These are phyloP conservation scores for Pichia membranifaciens DNA, from an alignment of 805 yeast species.

Conservation along the genomic window DNA sequence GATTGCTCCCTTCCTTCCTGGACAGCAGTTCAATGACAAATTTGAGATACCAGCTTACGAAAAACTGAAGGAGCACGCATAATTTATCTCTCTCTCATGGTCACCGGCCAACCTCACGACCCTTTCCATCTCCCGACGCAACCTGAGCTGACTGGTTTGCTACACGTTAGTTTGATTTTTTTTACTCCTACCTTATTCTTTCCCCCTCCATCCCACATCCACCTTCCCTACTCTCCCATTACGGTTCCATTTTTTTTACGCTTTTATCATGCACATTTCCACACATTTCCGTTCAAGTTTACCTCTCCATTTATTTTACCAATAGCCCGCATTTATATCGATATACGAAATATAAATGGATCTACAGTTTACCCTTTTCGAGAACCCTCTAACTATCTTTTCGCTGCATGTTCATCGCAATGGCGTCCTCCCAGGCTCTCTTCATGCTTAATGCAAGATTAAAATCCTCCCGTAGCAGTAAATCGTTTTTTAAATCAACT, in stretches of 20 bases:
- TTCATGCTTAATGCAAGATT: background rate
- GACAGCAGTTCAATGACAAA: slow-evolving; percentile 60
- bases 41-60: slow-evolving; percentile 64
- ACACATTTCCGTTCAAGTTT: no score
- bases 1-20: slow-evolving; percentile 77
- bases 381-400: background rate
- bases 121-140: no score
- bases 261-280: background rate
- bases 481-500: background rate
- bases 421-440: background rate
- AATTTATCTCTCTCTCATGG: no score
- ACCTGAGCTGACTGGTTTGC: background rate
- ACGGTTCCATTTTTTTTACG: background rate
- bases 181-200: background rate
- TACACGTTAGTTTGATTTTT: background rate
- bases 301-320: background rate
- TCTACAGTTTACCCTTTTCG: no score
- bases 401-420: no score
- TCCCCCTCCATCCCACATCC: background rate
- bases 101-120: no score
- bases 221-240: background rate
- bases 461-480: slow-evolving; percentile 1
- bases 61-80: slow-evolving; percentile 32
- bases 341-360: no score
- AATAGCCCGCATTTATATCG: no score